Evolutionary conservation across 257 asterid genomes (phyloP).

Genomic region (Solanum pimpinellifolium): DNA sequence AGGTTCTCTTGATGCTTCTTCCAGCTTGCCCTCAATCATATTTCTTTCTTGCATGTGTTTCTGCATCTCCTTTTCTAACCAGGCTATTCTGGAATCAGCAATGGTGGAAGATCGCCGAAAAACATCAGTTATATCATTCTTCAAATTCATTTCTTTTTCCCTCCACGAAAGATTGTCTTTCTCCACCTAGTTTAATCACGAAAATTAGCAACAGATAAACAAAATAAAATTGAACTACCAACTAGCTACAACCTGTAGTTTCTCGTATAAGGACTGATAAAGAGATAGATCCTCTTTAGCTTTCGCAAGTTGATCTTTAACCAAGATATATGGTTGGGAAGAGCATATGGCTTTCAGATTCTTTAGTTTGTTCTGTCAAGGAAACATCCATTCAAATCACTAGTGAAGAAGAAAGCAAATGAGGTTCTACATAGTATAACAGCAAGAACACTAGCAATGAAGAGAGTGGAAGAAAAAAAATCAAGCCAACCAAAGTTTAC

Average conservation of each 20-base stretch:
- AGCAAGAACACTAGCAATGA: not conserved
- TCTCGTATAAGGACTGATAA: conserved; percentile 69
- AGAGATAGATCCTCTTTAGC: conserved; percentile 59
- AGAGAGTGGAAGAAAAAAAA: not conserved
- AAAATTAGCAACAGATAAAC: not conserved
- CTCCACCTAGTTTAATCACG: conserved; percentile 45
- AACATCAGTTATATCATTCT: conserved; percentile 70
- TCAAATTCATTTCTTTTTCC: conserved; percentile 67
- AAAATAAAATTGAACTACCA: conserved; percentile 17
- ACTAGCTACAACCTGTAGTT: conserved; percentile 75
- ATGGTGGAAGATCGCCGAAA: conserved; percentile 60
- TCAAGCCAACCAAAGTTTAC: conserved; percentile 25
- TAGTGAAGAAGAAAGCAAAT: not conserved
- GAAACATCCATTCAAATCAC: conserved; percentile 6
- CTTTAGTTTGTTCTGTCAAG: conserved; percentile 71
- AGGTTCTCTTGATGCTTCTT: conserved; percentile 70
- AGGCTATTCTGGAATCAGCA: conserved; percentile 62
- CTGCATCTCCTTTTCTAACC: conserved; percentile 60
- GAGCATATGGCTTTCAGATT: conserved; percentile 57
- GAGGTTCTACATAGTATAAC: not conserved
- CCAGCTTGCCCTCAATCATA: conserved; percentile 49
- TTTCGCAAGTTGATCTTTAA: conserved; percentile 70
- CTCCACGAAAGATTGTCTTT: conserved; percentile 80
- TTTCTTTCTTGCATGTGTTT: conserved; percentile 41
- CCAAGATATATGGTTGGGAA: conserved; percentile 55